Evolutionary conservation across 176 grass and related monocot genomes (phyloP).

Genomic region (Ananas comosus): DNA sequence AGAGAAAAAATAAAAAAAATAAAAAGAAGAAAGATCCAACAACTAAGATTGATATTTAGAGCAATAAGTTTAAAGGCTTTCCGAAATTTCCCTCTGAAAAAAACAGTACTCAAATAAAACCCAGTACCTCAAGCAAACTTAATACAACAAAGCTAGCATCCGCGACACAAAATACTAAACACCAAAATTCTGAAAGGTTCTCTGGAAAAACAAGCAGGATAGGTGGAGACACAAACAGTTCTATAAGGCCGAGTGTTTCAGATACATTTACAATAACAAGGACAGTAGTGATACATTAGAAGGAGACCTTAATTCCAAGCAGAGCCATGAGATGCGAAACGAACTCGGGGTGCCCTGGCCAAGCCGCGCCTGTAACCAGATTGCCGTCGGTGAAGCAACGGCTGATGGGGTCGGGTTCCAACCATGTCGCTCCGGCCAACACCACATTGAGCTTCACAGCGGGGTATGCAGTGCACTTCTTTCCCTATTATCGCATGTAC

Average conservation of each 20-base stretch:
- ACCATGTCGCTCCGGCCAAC: conserved; percentile 67
- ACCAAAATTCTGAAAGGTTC: too few species aligned
- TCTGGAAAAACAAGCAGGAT: too few species aligned
- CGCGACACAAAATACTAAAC: too few species aligned
- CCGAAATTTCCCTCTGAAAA: too few species aligned
- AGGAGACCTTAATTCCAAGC: conserved; percentile 54
- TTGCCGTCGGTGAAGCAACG: conserved; percentile 89
- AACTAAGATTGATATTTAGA: too few species aligned
- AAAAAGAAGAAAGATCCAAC: too few species aligned
- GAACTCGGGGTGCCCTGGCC: conserved; percentile 89
- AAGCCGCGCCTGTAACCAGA: conserved; percentile 77
- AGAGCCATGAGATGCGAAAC: conserved; percentile 74
- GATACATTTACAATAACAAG: not conserved
- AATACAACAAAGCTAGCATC: too few species aligned
- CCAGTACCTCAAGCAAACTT: too few species aligned
- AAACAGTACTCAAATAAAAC: too few species aligned
- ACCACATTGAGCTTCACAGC: conserved; percentile 91
- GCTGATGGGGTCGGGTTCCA: conserved; percentile 73
- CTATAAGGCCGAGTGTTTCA: not conserved
- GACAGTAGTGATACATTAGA: conserved; percentile 6
- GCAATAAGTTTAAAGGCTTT: too few species aligned
- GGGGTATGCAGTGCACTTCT: conserved; percentile 86
- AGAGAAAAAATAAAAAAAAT: too few species aligned
- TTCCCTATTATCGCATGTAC: conserved; percentile 33
- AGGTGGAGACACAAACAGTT: too few species aligned